A percentile compares a stretch with the other conserved stretches of the same genome.
These are phyloP conservation scores for Neonectria magnoliae DNA, from an alignment of 2,329 filamentous ascomycete species.

Conservation along the genomic window DNA sequence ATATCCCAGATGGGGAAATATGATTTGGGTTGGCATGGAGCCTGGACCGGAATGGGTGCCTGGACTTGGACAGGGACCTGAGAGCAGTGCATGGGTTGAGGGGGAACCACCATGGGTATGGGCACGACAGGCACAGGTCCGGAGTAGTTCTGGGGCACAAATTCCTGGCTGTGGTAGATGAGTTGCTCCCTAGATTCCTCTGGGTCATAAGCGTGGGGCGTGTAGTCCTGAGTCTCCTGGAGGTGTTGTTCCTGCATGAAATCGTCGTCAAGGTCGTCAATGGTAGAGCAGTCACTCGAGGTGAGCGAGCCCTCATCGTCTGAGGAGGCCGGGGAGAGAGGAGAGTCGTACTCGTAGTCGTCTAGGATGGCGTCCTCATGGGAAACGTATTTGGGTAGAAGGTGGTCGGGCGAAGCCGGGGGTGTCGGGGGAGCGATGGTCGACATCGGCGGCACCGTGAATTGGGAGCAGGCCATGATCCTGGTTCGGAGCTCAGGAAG, in stretches of 20 bases:
- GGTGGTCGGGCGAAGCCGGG: conserved; percentile 55
- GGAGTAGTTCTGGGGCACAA: conserved; percentile 56
- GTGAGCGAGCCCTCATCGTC: conserved; percentile 66
- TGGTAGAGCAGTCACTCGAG: conserved; percentile 62
- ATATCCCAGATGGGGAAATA: conserved; percentile 63
- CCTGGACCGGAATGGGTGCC: conserved; percentile 51
- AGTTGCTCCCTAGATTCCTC: conserved; percentile 55
- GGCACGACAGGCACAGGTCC: conserved; percentile 48
- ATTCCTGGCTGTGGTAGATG: conserved; percentile 58
- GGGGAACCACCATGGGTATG: conserved; percentile 38
- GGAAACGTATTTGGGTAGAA: conserved; percentile 56
- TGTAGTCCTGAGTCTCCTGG: conserved; percentile 53
- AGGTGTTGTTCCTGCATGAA: conserved; percentile 56
- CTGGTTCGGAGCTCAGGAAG: conserved; percentile 80
- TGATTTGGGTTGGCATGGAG: conserved; percentile 57
- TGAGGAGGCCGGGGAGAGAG: conserved; percentile 63
- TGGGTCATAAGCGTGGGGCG: conserved; percentile 56
- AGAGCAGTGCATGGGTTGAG: conserved; percentile 45
- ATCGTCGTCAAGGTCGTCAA: conserved; percentile 63
- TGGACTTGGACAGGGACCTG: conserved; percentile 40
- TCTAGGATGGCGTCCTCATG: conserved; percentile 58
- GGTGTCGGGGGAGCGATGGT: conserved; percentile 51
- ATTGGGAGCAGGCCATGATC: conserved; percentile 79
- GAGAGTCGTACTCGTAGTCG: conserved; percentile 56
- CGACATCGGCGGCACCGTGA: conserved; percentile 65